Base-by-base conservation (phyloP, 2,329 filamentous ascomycete species). In the Arthrobotrys iridis region DNA sequence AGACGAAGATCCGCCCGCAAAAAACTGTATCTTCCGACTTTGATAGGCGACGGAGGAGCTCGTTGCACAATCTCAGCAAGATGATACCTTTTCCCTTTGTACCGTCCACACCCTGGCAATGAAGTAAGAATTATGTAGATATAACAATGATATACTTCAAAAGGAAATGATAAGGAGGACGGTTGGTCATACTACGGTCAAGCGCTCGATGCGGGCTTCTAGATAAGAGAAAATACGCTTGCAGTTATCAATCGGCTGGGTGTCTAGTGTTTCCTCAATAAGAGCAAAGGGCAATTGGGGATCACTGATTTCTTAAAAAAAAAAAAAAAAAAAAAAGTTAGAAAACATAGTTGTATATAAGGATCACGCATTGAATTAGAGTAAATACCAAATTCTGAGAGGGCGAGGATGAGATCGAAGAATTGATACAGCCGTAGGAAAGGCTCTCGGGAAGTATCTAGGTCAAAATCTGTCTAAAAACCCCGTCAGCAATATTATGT, bases 1-100 rank as follows among this genome's bases (percentile, higher is more conserved):
- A 99, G 77, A 99, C 97, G 82, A 98, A 98, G 24, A 99, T 95
- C 40, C 95, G 88, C 13, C 95, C 95, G 80, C 95, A 99, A 81
- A 99, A 99, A 0, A 96, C 93, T 0, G 95, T 96, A 82, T 99
- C 72, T 60, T 76, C 72, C 10, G 72, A 76, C 48, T 76, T 76
- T 6, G 72, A 76, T 28, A 76, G 24, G 5, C 65, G 59, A 18
- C 72, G 72, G 13, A 76, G 59, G 20, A 76, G 66, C 22, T 76
- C 72, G 26, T 76, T 76, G 28, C 65, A 76, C 8, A 76, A 15
- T 22, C 72, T 60, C 2, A 76, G 60, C 18, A 76, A 11, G 30
- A 71, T 71, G n/a, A 76, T 70, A 11, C 72, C 72, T 20, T 76
- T 76, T 4, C 72, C 72, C 15, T 76, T 76, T 26, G 58, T 65